These are phyloP conservation scores for Botrytis byssoidea DNA, from an alignment of 2,329 filamentous ascomycete species.

Conservation along the genomic window DNA sequence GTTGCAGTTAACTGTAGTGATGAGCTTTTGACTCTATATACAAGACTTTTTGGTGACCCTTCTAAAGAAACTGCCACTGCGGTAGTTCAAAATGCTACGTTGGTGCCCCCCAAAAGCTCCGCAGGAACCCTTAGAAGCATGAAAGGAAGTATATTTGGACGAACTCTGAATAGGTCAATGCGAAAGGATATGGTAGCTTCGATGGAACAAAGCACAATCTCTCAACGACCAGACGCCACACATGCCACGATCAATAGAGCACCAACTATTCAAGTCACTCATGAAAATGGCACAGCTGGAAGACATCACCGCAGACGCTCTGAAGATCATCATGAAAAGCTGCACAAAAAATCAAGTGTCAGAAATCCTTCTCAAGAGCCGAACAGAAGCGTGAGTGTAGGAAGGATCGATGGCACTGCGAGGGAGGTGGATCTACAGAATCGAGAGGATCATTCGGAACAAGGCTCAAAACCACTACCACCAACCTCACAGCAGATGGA, in stretches of 20 bases:
- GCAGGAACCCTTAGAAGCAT: conserved; percentile 69
- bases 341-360: conserved; percentile 41
- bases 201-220: conserved; percentile 38
- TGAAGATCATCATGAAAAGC: conserved; percentile 37
- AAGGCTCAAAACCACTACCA: conserved; percentile 26
- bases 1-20: conserved; percentile 85
- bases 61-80: conserved; percentile 37
- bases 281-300: conserved; percentile 53
- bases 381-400: conserved; percentile 50
- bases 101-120: conserved; percentile 61
- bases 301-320: conserved; percentile 31
- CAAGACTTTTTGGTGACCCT: conserved; percentile 71
- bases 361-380: conserved; percentile 41
- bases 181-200: conserved; percentile 44
- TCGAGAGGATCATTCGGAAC: conserved; percentile 36
- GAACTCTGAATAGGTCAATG: conserved; percentile 44
- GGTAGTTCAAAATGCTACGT: background rate
- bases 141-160: conserved; percentile 76
- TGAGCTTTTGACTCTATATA: conserved; percentile 80
- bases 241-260: conserved; percentile 39
- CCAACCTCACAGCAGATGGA: conserved; percentile 34
- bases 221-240: conserved; percentile 36
- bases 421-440: conserved; percentile 37
- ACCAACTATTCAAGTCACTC: conserved; percentile 75
- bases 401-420: conserved; percentile 42